Evolutionary conservation across 768 basidiomycete species (phyloP).

Genomic region (Jaapia argillacea): DNA sequence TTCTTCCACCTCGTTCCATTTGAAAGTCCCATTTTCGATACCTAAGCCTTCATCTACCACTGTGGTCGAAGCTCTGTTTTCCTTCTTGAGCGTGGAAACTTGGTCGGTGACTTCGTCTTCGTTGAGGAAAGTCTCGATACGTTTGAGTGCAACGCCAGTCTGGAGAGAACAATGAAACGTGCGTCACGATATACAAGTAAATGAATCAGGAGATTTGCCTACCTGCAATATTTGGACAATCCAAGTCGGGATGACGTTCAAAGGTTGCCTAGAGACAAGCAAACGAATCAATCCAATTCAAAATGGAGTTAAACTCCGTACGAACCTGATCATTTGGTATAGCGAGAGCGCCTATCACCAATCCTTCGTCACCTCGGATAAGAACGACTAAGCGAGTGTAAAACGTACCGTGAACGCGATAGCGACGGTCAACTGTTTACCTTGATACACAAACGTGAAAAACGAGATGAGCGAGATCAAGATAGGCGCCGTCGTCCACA

Average conservation of each 20-base stretch:
- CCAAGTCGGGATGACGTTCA: constrained; percentile 75
- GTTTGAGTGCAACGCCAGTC: constrained; percentile 46
- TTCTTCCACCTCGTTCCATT: constrained; percentile 43
- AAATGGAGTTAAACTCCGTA: background rate
- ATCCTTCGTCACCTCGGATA: constrained; percentile 1
- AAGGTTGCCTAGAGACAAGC: constrained; percentile 35
- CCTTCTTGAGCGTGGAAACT: constrained; percentile 45
- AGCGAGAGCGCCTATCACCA: constrained; percentile 55
- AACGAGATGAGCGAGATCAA: constrained; percentile 77
- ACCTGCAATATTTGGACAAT: constrained; percentile 68
- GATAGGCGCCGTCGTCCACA: constrained; percentile 74
- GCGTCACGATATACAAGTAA: too few species aligned
- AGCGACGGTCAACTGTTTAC: constrained; percentile 66
- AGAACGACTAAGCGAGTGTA: background rate
- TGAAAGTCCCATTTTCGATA: constrained; percentile 40
- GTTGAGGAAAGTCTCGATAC: constrained; percentile 48
- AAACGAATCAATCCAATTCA: constrained; percentile 1
- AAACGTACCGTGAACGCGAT: constrained; percentile 71
- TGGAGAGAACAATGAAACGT: too few species aligned
- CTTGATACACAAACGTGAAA: constrained; percentile 58
- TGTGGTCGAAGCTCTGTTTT: constrained; percentile 8
- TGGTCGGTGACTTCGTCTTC: constrained; percentile 56
- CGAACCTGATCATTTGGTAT: constrained; percentile 77
- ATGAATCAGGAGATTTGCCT: constrained; percentile 2
- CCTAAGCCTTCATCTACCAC: constrained; percentile 28